Percentiles rank a stretch among this genome's conserved stretches.
phyloP scores from a whole-genome alignment of 1,284 basidiomycete species.

The Ustilago xerochloae region DNA sequence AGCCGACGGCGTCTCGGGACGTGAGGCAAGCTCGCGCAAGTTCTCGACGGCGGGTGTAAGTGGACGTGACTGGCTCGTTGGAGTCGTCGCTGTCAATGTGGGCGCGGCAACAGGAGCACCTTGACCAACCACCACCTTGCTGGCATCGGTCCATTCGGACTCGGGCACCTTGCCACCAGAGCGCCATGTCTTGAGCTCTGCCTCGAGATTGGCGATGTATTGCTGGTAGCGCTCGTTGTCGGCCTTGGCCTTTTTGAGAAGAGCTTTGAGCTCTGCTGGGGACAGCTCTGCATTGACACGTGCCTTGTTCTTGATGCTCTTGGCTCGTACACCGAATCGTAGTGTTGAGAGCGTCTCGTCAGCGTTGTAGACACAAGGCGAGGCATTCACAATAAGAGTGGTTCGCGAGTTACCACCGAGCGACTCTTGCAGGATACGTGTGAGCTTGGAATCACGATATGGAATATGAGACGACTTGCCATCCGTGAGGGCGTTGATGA shows the following conservation, averaged over 20 bases:
- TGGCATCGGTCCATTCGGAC: conserved; percentile 81
- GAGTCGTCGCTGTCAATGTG: conserved; percentile 54
- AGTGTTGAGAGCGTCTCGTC: conserved; percentile 96
- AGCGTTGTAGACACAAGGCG: conserved; percentile 95
- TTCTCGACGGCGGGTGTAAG: conserved; percentile 84
- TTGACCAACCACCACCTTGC: conserved; percentile 72
- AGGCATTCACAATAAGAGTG: conserved; percentile 98
- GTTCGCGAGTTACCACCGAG: conserved; percentile 98
- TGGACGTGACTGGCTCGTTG: conserved; percentile 68
- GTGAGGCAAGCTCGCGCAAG: conserved; percentile 73
- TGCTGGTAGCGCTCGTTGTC: conserved; percentile 85
- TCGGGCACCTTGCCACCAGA: conserved; percentile 87
- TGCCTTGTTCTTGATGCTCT: conserved; percentile 99
- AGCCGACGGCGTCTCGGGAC: conserved; percentile 75
- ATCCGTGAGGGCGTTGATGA: conserved; percentile 98
- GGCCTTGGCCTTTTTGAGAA: conserved; percentile 88
- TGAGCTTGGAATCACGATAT: conserved; percentile 98
- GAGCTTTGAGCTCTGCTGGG: conserved; percentile 90
- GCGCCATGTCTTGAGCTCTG: conserved; percentile 91
- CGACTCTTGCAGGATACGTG: conserved; percentile 99
- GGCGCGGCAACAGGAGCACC: conserved; percentile 53
- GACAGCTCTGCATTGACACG: conserved; percentile 98
- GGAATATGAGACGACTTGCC: conserved; percentile 92
- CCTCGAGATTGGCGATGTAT: conserved; percentile 89
- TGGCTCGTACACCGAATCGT: conserved; percentile 92